Evolutionary conservation across 2,329 filamentous ascomycete species (phyloP), one percentile per base, ranked within the genome.

Genomic region (Sarocladium brachiariae): DNA sequence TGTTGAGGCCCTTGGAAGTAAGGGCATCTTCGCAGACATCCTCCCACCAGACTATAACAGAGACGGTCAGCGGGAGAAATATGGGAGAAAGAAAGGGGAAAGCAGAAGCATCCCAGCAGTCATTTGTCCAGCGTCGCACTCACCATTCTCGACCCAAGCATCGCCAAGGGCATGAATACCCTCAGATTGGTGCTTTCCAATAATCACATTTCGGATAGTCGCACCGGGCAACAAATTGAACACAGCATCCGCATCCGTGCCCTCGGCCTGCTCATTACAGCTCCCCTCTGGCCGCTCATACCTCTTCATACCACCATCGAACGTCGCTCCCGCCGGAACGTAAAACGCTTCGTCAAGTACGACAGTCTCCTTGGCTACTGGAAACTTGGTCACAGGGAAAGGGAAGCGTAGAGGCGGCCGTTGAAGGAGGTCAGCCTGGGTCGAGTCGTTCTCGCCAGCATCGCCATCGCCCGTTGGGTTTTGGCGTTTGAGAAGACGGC

Each of bases 231-330:
- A 51, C 25, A 70, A 56, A 46, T 67, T 63, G 50, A 70, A 70
- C n/a, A 70, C 67, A 2, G 68, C 56, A 49, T 73, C 71, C 1
- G 63, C 63, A 33, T 65, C 63, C 1, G 63, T 65, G 18, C 72
- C 72, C 57, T 76, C 73, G 1, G 60, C 61, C 50, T 75, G 70
- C 21, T 68, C 71, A 34, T 63, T 70, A 55, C 73, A 76, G 50
- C 65, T 66, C 19, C 66, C 68, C 35, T 63, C 61, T 1, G 63
- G 64, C 10, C 67, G 67, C 51, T 71, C 67, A 52, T 65, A 71
- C 3, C 63, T 63, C 35, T 63, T 63, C 64, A 65, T 67, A 43
- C 62, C 61, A 43, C 64, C 65, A 18, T 68, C 65, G 27, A 63
- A 68, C 1, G 61, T 57, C 10, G 60, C 58, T 1, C 65, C 62